Evolutionary conservation across 768 basidiomycete species (phyloP).

Genomic region (Calocybe cyanea): DNA sequence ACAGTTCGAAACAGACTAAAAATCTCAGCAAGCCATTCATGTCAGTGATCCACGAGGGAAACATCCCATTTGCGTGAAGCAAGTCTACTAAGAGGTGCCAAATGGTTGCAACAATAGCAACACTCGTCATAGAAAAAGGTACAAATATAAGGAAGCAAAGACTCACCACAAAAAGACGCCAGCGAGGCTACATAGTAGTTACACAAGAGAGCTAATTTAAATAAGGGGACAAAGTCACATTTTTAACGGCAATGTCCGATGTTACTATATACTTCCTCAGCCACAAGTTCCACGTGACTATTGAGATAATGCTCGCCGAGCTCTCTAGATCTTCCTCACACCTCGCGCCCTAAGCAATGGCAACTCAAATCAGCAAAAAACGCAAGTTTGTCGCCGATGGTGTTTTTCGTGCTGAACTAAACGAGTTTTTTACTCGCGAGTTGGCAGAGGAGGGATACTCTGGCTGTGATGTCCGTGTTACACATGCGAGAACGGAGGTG

Average conservation of each 20-base stretch:
- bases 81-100: slow-evolving; percentile 95
- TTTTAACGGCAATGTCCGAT: slow-evolving; percentile 20
- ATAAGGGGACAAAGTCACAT: slow-evolving; percentile 1
- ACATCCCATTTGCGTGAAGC: slow-evolving; percentile 33
- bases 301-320: background rate
- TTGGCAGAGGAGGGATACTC: slow-evolving; percentile 99
- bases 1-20: slow-evolving; percentile 30
- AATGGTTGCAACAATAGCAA: slow-evolving; percentile 61
- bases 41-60: slow-evolving; percentile 65
- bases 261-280: slow-evolving; percentile 26
- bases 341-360: slow-evolving; percentile 50
- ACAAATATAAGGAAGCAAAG: slow-evolving; percentile 12
- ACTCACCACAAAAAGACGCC: slow-evolving; percentile 5
- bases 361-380: slow-evolving; percentile 93
- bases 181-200: background rate
- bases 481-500: slow-evolving; percentile 97
- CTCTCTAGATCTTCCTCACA: background rate
- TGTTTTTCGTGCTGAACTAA: slow-evolving; percentile 98
- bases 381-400: slow-evolving; percentile 98
- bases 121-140: slow-evolving; percentile 66
- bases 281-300: slow-evolving; percentile 17
- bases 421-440: slow-evolving; percentile 98
- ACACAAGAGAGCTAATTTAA: background rate
- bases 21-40: slow-evolving; percentile 82
- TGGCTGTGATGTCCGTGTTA: slow-evolving; percentile 99